A percentile compares a stretch with the other conserved stretches of the same genome.
Conservation (phyloP, 108 stramenopile genomes). For the Asterionellopsis glacialis region DNA sequence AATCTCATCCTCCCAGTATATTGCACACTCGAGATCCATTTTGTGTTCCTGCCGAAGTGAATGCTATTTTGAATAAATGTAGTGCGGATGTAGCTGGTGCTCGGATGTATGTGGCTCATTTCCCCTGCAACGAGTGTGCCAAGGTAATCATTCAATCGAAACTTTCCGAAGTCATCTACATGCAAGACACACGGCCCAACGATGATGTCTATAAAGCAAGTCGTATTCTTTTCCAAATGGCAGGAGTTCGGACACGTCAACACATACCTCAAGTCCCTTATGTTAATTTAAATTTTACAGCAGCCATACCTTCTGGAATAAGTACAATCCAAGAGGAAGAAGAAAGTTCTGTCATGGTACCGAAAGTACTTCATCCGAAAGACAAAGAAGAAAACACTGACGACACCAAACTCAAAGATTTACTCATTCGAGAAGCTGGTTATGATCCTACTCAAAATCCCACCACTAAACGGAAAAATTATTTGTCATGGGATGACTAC, state of each 20-base stretch:
- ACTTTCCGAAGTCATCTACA: conserved; percentile 83
- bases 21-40: conserved; percentile 90
- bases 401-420: conserved; percentile 30
- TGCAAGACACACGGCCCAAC: conserved; percentile 47
- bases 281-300: background rate
- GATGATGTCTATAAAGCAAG: conserved; percentile 64
- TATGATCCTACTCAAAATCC: conserved; percentile 39
- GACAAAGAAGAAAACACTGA: conserved; percentile 5
- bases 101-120: conserved; percentile 85
- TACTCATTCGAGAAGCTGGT: conserved; percentile 46
- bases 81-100: conserved; percentile 74
- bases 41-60: conserved; percentile 92
- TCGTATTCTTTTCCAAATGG: conserved; percentile 79
- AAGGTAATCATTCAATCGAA: conserved; percentile 96
- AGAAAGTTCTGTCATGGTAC: background rate
- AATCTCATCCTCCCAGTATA: conserved; percentile 14
- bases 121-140: conserved; percentile 93
- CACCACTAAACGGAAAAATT: conserved; percentile 28
- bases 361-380: background rate
- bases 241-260: conserved; percentile 58
- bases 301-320: background rate
- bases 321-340: background rate
- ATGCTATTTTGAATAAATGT: conserved; percentile 97
- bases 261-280: conserved; percentile 12
- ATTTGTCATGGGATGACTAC: conserved; percentile 94